phyloP scores from a whole-genome alignment of 257 asterid genomes.

The Craterostigma plantagineum region DNA sequence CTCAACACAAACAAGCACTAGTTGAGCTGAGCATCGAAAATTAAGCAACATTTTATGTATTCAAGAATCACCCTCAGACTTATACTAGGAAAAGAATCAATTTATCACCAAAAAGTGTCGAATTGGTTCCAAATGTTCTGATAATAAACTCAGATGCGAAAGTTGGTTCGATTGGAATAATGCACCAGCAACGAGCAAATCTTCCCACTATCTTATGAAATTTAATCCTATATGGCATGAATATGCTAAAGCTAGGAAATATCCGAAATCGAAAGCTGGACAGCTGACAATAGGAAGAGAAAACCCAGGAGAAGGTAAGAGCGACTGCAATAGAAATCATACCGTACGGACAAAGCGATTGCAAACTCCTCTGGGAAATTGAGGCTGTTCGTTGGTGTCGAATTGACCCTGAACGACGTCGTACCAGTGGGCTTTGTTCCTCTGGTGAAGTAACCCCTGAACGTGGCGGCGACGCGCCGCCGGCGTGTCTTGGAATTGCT shows the following conservation, averaged over 20 bases:
- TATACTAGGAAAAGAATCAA: no score
- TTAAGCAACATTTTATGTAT: no score
- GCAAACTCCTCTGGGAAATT: slow-evolving; percentile 45
- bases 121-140: no score
- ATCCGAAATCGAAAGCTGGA: not conserved
- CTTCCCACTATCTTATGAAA: no score
- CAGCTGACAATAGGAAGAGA: not conserved
- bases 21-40: no score
- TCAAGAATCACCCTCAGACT: no score
- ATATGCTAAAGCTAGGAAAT: not conserved
- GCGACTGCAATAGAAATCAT: slow-evolving; percentile 1
- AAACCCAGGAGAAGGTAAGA: no score
- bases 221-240: no score
- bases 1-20: not conserved
- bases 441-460: slow-evolving; percentile 66
- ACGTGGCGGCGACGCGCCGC: slow-evolving; percentile 82
- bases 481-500: slow-evolving; percentile 74
- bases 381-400: slow-evolving; percentile 20
- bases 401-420: slow-evolving; percentile 34
- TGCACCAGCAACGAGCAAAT: no score
- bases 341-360: slow-evolving; percentile 78
- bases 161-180: no score
- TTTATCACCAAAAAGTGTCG: no score
- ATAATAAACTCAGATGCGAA: no score
- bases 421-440: slow-evolving; percentile 93